Percentiles rank a stretch among this genome's conserved stretches.
Conservation (phyloP, 2,329 filamentous ascomycete species). For the Talaromyces marneffei region DNA sequence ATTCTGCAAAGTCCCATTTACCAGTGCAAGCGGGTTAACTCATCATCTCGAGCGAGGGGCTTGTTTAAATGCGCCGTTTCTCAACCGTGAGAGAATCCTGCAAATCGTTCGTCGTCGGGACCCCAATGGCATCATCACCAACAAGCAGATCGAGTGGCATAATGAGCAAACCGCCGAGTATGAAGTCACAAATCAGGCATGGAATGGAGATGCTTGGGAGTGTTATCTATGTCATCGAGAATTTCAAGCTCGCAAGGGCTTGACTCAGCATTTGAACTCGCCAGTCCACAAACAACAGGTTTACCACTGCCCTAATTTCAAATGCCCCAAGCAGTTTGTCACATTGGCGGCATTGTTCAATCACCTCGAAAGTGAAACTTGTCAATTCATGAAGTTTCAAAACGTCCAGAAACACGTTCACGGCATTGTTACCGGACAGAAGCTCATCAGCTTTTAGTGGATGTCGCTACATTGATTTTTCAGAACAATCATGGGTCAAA, state of each 20-base stretch:
- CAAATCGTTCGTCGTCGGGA: slow-evolving; percentile 44
- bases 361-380: slow-evolving; percentile 44
- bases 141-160: slow-evolving; percentile 46
- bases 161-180: slow-evolving; percentile 27
- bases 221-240: slow-evolving; percentile 51
- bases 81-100: slow-evolving; percentile 49
- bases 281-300: slow-evolving; percentile 45
- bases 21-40: slow-evolving; percentile 49
- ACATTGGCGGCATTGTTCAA: slow-evolving; percentile 40
- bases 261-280: slow-evolving; percentile 54
- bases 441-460: slow-evolving; percentile 16
- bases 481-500: too few relatives aligned
- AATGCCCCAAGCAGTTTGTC: slow-evolving; percentile 35
- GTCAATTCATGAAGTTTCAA: slow-evolving; percentile 37
- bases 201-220: slow-evolving; percentile 44
- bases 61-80: slow-evolving; percentile 42
- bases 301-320: slow-evolving; percentile 41
- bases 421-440: slow-evolving; percentile 16
- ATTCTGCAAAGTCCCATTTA: slow-evolving; percentile 47
- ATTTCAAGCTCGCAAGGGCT: slow-evolving; percentile 31
- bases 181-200: slow-evolving; percentile 38
- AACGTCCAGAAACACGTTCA: slow-evolving; percentile 29
- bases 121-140: slow-evolving; percentile 45
- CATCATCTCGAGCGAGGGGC: slow-evolving; percentile 54
- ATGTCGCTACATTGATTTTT: neutral